These are phyloP conservation scores for Spiraea crenata DNA, from an alignment of 331 rosid species.

Conservation along the genomic window DNA sequence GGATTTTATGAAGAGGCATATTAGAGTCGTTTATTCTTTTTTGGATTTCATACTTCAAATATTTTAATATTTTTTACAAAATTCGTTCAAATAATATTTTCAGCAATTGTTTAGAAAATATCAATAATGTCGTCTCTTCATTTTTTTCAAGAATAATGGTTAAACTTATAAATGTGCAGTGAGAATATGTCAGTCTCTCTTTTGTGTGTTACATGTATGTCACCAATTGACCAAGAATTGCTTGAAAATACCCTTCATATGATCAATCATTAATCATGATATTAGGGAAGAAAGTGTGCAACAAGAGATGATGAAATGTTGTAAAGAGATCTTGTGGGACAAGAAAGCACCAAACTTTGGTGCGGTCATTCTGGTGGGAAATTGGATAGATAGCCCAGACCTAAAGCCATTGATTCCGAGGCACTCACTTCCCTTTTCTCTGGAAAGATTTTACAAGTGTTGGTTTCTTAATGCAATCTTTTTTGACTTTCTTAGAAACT, in stretches of 20 bases:
- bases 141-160: no score
- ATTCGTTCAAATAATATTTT: no score
- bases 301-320: neutral
- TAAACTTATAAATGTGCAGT: no score
- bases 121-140: no score
- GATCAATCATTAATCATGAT: conserved; percentile 8
- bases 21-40: no score
- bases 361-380: conserved; percentile 14
- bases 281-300: neutral
- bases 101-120: no score
- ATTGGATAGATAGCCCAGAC: neutral
- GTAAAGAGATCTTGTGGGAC: conserved; percentile 9
- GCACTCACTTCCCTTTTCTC: neutral
- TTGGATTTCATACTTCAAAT: no score
- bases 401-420: conserved; percentile 5
- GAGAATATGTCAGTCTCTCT: no score
- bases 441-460: neutral
- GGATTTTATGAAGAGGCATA: no score
- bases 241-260: neutral
- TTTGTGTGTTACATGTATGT: no score
- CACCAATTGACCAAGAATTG: neutral
- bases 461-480: neutral
- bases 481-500: neutral
- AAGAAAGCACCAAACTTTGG: conserved; percentile 18
- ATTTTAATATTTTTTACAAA: no score